Percentiles rank a stretch among this genome's conserved stretches.
Evolutionary conservation across 805 yeast genomes (phyloP).

Genomic region (Kluyveromyces aestuarii): DNA sequence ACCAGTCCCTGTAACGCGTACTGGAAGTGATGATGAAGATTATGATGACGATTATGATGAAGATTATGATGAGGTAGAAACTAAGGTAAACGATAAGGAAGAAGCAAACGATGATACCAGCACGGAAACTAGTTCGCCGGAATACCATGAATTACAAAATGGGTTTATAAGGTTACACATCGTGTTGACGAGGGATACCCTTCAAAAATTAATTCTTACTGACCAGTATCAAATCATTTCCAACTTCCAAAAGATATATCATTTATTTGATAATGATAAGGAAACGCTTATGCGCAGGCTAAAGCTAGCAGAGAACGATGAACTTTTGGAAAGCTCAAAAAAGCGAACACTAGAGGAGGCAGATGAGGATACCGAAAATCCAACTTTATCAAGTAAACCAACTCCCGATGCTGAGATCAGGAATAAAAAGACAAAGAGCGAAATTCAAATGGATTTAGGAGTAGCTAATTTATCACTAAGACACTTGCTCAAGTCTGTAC

Average conservation of each 20-base stretch:
- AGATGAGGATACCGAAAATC: conserved; percentile 9
- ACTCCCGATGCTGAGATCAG: conserved; percentile 7
- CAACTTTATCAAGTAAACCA: conserved; percentile 8
- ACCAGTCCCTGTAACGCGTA: neutral
- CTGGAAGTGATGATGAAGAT: conserved; percentile 30
- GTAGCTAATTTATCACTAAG: conserved; percentile 73
- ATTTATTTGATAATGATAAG: conserved; percentile 63
- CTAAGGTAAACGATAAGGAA: conserved; percentile 1
- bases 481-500: conserved; percentile 71
- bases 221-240: conserved; percentile 36
- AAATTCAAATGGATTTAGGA: conserved; percentile 42
- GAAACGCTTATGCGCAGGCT: conserved; percentile 70
- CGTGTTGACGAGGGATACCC: conserved; percentile 29
- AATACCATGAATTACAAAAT: conserved; percentile 8
- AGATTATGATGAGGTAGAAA: conserved; percentile 11
- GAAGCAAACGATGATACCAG: conserved; percentile 1
- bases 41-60: conserved; percentile 27
- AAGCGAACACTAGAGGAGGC: conserved; percentile 18
- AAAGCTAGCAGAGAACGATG: conserved; percentile 72
- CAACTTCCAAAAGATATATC: conserved; percentile 65
- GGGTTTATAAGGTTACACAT: conserved; percentile 25
- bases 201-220: conserved; percentile 24
- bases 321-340: conserved; percentile 38
- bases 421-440: conserved; percentile 17
- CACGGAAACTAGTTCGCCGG: neutral